These are phyloP conservation scores for Exophiala sideris DNA, from an alignment of 2,329 filamentous ascomycete species.

Conservation along the genomic window DNA sequence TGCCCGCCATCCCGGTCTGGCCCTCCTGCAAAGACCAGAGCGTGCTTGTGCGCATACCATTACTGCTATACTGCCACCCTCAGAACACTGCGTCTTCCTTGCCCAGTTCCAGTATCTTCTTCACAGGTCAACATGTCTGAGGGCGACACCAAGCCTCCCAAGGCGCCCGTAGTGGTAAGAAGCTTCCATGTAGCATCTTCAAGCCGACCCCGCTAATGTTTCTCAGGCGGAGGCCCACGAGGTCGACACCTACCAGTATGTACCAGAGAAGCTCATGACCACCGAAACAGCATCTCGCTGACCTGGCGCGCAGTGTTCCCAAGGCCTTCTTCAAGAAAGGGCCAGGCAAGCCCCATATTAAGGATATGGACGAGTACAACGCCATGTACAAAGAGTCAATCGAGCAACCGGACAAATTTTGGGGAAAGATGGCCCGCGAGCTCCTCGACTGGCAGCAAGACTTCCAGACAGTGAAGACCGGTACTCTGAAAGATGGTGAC, in stretches of 20 bases:
- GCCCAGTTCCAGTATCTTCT: not conserved
- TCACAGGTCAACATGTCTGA: constrained; percentile 35
- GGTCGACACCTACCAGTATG: constrained; percentile 48
- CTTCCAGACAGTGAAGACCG: constrained; percentile 82
- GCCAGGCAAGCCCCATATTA: constrained; percentile 58
- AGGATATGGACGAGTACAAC: constrained; percentile 60
- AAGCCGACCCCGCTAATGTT: constrained; percentile 8
- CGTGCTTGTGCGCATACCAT: too few relatives aligned
- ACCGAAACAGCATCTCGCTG: constrained; percentile 1
- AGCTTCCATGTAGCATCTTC: not conserved
- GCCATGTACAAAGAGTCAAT: constrained; percentile 78
- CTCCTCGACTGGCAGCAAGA: constrained; percentile 86
- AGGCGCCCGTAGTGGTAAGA: constrained; percentile 40
- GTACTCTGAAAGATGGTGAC: constrained; percentile 75
- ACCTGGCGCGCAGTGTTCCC: constrained; percentile 43
- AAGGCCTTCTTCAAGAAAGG: constrained; percentile 58
- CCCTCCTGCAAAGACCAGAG: too few relatives aligned
- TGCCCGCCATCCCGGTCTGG: too few relatives aligned
- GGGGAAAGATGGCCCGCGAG: constrained; percentile 80
- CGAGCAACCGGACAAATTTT: constrained; percentile 82
- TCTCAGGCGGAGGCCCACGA: constrained; percentile 44
- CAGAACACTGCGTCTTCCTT: not conserved
- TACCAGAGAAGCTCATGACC: not conserved
- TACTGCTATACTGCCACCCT: not conserved
- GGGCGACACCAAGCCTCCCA: constrained; percentile 34